Evolutionary conservation across 306 rosid genomes (phyloP).

Genomic region (Gastrolobium bilobum): DNA sequence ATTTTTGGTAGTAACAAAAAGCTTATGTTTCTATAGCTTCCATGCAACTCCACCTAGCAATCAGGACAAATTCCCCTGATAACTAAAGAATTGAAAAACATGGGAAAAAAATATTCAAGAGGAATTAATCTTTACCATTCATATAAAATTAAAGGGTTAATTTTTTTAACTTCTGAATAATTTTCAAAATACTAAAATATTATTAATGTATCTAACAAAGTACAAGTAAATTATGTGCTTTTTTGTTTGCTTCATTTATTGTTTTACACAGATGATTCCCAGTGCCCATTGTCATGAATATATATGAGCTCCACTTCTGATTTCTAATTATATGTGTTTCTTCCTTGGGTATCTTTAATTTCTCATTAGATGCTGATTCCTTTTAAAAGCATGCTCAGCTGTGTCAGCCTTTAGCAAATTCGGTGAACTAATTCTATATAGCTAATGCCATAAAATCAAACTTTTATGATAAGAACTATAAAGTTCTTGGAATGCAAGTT

Average conservation of each 20-base stretch:
- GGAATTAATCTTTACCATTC: no score
- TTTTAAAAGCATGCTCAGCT: conserved; percentile 67
- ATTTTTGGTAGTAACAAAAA: conserved; percentile 28
- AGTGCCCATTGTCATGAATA: conserved; percentile 25
- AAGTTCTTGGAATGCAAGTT: conserved; percentile 41
- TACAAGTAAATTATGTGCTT: conserved; percentile 4
- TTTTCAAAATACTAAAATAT: no score
- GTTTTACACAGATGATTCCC: conserved; percentile 15
- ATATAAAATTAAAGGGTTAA: no score
- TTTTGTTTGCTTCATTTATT: conserved; percentile 24
- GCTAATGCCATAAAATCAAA: conserved; percentile 50
- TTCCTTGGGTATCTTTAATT: conserved; percentile 43
- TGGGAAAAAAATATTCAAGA: neutral
- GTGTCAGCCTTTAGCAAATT: conserved; percentile 69
- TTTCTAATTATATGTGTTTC: conserved; percentile 1
- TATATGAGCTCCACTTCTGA: conserved; percentile 46
- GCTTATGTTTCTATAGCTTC: neutral
- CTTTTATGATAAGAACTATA: conserved; percentile 38
- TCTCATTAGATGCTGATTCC: conserved; percentile 47
- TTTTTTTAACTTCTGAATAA: neutral
- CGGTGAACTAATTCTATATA: conserved; percentile 48
- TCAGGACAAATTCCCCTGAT: conserved; percentile 1
- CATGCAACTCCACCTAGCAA: conserved; percentile 6
- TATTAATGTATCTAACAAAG: neutral
- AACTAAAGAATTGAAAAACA: neutral